Evolutionary conservation across 768 basidiomycete genomes (phyloP).

Genomic region (Pleurotus tuber-regium): DNA sequence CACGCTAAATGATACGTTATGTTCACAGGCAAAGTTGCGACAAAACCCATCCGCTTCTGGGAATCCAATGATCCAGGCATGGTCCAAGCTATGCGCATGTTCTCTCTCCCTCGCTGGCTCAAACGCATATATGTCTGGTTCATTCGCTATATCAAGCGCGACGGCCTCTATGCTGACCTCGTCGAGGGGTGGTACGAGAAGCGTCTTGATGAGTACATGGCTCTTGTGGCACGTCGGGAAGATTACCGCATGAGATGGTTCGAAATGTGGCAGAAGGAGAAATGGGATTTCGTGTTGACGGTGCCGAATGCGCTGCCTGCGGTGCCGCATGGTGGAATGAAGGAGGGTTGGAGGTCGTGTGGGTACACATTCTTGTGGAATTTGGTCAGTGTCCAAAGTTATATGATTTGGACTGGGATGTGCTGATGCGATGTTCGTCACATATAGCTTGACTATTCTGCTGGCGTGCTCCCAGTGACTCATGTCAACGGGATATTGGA

Average conservation of each 20-base stretch:
- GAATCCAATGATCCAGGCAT: constrained; percentile 53
- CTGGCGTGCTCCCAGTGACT: constrained; percentile 59
- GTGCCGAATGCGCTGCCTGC: constrained; percentile 59
- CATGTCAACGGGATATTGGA: constrained; percentile 46
- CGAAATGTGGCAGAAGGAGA: constrained; percentile 42
- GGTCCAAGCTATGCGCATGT: constrained; percentile 31
- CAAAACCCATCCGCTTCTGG: constrained; percentile 30
- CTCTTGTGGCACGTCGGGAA: constrained; percentile 46
- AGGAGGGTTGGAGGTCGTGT: constrained; percentile 47
- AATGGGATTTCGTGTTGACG: constrained; percentile 61
- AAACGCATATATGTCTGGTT: constrained; percentile 50
- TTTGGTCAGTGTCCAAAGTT: no score
- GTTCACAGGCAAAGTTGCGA: constrained; percentile 25
- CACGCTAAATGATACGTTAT: no score
- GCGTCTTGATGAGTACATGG: constrained; percentile 42
- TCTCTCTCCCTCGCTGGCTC: constrained; percentile 45
- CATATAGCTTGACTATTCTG: constrained; percentile 48
- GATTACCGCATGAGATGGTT: constrained; percentile 43
- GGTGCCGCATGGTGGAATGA: constrained; percentile 51
- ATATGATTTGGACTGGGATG: no score
- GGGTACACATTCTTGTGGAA: constrained; percentile 66
- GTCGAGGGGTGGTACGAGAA: constrained; percentile 46
- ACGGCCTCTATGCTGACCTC: constrained; percentile 51
- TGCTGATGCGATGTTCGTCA: no score
- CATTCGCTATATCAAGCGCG: constrained; percentile 47